These are phyloP conservation scores for Besnoitia besnoiti DNA, from an alignment of 169 alveolate species.

Conservation along the genomic window DNA sequence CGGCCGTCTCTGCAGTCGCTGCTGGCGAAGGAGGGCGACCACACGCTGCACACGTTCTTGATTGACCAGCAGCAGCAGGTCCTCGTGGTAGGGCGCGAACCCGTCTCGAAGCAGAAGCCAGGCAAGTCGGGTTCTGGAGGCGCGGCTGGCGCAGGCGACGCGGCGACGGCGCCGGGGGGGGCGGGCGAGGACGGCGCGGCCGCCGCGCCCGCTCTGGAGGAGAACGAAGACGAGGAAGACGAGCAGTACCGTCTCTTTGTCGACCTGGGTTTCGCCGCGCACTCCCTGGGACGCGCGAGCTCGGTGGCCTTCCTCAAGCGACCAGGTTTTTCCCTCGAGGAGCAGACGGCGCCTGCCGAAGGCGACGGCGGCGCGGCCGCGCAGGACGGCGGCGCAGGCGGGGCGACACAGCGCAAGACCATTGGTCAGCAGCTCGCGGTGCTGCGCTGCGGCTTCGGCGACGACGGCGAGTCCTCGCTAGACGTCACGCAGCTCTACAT, in stretches of 20 bases:
- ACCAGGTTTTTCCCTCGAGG: slow-evolving; percentile 70
- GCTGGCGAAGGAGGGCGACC: slow-evolving; percentile 76
- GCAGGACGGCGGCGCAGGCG: slow-evolving; percentile 19
- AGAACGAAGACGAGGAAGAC: slow-evolving; percentile 54
- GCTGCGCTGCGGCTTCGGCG: slow-evolving; percentile 74
- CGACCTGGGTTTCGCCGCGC: slow-evolving; percentile 49
- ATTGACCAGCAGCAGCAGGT: slow-evolving; percentile 77
- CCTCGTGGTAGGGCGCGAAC: slow-evolving; percentile 81
- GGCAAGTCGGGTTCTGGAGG: neutral
- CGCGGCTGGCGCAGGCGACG: slow-evolving; percentile 52
- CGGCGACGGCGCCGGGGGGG: slow-evolving; percentile 13
- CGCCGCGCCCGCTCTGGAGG: slow-evolving; percentile 36
- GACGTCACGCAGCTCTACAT: slow-evolving; percentile 74
- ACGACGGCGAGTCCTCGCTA: slow-evolving; percentile 65
- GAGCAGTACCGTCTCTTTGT: slow-evolving; percentile 43
- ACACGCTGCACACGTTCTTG: slow-evolving; percentile 75
- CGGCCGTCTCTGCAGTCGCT: slow-evolving; percentile 80
- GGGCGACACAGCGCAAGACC: slow-evolving; percentile 16
- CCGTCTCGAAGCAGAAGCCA: neutral
- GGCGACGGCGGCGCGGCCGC: neutral
- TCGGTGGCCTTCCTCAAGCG: slow-evolving; percentile 74
- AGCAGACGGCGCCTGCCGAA: neutral
- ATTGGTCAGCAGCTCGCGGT: slow-evolving; percentile 62
- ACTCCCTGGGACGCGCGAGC: slow-evolving; percentile 46
- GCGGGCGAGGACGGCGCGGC: slow-evolving; percentile 29